Percentiles rank a stretch among this genome's conserved stretches.
Conservation (phyloP, 2,329 filamentous ascomycete species). For the Pseudocercospora macadamiae region DNA sequence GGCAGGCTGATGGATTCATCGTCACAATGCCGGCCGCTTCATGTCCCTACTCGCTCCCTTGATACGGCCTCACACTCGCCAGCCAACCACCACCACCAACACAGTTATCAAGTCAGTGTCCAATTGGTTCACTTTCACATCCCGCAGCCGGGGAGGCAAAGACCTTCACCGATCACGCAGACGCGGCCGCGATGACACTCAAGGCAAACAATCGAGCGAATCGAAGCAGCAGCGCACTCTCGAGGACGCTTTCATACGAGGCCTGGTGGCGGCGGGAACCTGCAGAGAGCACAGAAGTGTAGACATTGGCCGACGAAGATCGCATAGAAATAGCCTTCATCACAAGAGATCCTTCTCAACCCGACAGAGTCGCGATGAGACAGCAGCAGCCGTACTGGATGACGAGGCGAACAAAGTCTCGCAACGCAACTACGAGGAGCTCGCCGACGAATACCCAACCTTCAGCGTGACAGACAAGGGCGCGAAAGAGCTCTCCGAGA, state of each 20-base stretch:
- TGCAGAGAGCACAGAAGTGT: conserved; percentile 50
- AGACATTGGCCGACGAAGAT: background rate
- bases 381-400: background rate
- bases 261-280: conserved; percentile 55
- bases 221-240: conserved; percentile 38
- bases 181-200: conserved; percentile 24
- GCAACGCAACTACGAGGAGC: conserved; percentile 49
- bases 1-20: conserved; percentile 26
- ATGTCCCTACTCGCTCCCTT: conserved; percentile 65
- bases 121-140: background rate
- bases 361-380: background rate
- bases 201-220: conserved; percentile 1
- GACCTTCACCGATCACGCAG: conserved; percentile 6
- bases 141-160: background rate
- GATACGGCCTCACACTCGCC: conserved; percentile 54
- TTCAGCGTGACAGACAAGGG: conserved; percentile 9
- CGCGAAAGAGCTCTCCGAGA: conserved; percentile 1
- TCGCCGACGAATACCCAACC: conserved; percentile 51
- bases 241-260: conserved; percentile 58
- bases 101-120: conserved; percentile 9
- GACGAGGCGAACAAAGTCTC: conserved; percentile 35
- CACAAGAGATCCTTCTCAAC: background rate
- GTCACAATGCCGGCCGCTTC: conserved; percentile 60
- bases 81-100: conserved; percentile 47
- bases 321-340: too few species aligned